These are phyloP conservation scores for Phragmites australis DNA, from an alignment of 176 grass and related monocot genomes.

Conservation along the genomic window DNA sequence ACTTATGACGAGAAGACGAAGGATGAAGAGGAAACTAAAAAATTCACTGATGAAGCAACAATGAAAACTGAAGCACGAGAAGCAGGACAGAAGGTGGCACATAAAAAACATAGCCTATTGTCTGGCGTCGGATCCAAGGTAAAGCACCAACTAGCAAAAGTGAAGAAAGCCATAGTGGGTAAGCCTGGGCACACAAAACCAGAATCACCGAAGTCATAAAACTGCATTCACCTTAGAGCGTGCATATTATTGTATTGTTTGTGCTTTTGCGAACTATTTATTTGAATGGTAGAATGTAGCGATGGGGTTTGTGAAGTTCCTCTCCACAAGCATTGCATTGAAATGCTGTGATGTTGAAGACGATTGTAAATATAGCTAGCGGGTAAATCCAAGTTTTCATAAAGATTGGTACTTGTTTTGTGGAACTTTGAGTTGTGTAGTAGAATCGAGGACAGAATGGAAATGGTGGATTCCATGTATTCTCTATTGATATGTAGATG, in stretches of 20 bases:
- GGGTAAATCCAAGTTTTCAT: slow-evolving; percentile 27
- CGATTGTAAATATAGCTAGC: slow-evolving; percentile 46
- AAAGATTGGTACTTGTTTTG: slow-evolving; percentile 13
- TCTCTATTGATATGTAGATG: neutral
- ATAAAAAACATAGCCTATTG: slow-evolving; percentile 73
- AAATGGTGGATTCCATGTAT: neutral
- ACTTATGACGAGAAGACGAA: slow-evolving; percentile 48
- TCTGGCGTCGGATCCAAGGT: slow-evolving; percentile 91
- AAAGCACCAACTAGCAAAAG: slow-evolving; percentile 82
- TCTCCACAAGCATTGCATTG: slow-evolving; percentile 9
- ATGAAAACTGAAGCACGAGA: slow-evolving; percentile 50
- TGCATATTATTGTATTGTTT: slow-evolving; percentile 44
- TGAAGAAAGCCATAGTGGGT: slow-evolving; percentile 83
- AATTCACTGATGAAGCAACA: slow-evolving; percentile 22
- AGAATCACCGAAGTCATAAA: slow-evolving; percentile 51
- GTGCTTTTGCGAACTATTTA: slow-evolving; percentile 43
- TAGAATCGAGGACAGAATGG: slow-evolving; percentile 20
- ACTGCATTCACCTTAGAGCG: slow-evolving; percentile 32
- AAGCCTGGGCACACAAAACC: slow-evolving; percentile 66
- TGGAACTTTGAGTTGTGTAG: slow-evolving; percentile 5
- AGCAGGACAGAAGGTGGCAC: slow-evolving; percentile 48
- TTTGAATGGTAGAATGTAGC: slow-evolving; percentile 20
- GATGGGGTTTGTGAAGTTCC: slow-evolving; percentile 13
- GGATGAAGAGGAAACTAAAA: slow-evolving; percentile 46
- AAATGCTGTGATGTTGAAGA: slow-evolving; percentile 20